Percentiles rank a stretch among this genome's conserved stretches.
These are phyloP conservation scores for Nelumbo lutea DNA, from an alignment of 164 flowering plant genomes.

Conservation along the genomic window DNA sequence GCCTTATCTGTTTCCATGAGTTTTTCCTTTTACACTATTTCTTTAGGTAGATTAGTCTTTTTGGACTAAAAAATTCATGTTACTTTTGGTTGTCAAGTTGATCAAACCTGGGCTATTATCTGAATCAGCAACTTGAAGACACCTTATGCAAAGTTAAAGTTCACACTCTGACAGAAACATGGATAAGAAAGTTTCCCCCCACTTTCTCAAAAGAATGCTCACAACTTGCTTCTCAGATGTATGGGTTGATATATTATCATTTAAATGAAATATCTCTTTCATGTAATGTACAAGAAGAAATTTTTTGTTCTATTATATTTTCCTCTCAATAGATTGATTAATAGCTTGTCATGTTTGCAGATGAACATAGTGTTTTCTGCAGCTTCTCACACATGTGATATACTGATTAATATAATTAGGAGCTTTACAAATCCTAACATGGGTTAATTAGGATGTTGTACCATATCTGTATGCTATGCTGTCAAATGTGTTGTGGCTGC, in stretches of 20 bases:
- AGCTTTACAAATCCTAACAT: neutral
- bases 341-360: neutral
- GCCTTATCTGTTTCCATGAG: too few relatives aligned
- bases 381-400: neutral
- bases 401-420: neutral
- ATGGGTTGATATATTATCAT: too few relatives aligned
- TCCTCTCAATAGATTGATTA: neutral
- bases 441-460: neutral
- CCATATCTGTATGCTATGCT: neutral
- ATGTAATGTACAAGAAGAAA: neutral
- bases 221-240: too few relatives aligned
- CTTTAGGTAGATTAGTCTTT: too few relatives aligned
- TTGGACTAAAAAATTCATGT: too few relatives aligned
- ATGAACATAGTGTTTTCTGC: neutral
- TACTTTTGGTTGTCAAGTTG: too few relatives aligned
- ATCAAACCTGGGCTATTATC: too few relatives aligned
- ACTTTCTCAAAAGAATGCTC: neutral
- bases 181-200: neutral
- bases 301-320: neutral
- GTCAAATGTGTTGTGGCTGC: neutral
- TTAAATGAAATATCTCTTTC: neutral
- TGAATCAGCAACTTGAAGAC: too few relatives aligned
- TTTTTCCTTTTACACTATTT: too few relatives aligned
- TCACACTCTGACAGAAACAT: too few relatives aligned
- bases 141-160: too few relatives aligned